Conservation (phyloP, 2,329 filamentous ascomycete genomes). For the Pyrenochaeta sp. region DNA sequence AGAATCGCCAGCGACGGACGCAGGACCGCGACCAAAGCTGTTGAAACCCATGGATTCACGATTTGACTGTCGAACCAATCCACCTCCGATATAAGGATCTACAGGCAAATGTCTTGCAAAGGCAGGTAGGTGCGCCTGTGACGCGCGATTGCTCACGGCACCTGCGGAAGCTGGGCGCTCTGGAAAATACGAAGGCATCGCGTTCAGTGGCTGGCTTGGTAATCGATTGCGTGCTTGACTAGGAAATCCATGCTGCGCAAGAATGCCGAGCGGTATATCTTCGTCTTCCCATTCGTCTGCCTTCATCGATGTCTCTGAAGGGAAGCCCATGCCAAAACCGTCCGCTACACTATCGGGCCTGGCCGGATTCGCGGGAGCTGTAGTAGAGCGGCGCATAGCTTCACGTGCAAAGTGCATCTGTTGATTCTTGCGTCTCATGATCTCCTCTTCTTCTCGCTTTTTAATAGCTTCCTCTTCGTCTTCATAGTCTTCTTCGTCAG, state of each 20-base stretch:
- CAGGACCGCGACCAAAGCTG: conserved; percentile 42
- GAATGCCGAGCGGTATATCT: conserved; percentile 50
- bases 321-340: conserved; percentile 39
- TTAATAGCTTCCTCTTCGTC: conserved; percentile 49
- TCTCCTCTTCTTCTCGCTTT: conserved; percentile 44
- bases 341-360: conserved; percentile 30
- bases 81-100: conserved; percentile 48
- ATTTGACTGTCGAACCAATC: conserved; percentile 42
- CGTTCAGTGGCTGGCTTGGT: conserved; percentile 40
- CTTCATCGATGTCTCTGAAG: conserved; percentile 46
- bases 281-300: conserved; percentile 50
- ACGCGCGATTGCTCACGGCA: conserved; percentile 29
- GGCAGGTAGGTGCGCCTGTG: conserved; percentile 36
- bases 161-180: conserved; percentile 48
- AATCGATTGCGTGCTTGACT: conserved; percentile 33
- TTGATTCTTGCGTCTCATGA: conserved; percentile 42
- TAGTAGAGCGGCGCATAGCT: conserved; percentile 46
- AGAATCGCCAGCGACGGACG: conserved; percentile 46
- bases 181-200: conserved; percentile 45
- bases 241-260: conserved; percentile 49
- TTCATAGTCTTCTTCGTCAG: conserved; percentile 48
- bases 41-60: conserved; percentile 51
- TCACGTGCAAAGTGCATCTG: conserved; percentile 47
- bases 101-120: conserved; percentile 48
- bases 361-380: conserved; percentile 29